Percentiles rank a stretch among this genome's conserved stretches.
These are phyloP conservation scores for Trichocladium antarcticum DNA, from an alignment of 495 filamentous ascomycete species.

Conservation along the genomic window DNA sequence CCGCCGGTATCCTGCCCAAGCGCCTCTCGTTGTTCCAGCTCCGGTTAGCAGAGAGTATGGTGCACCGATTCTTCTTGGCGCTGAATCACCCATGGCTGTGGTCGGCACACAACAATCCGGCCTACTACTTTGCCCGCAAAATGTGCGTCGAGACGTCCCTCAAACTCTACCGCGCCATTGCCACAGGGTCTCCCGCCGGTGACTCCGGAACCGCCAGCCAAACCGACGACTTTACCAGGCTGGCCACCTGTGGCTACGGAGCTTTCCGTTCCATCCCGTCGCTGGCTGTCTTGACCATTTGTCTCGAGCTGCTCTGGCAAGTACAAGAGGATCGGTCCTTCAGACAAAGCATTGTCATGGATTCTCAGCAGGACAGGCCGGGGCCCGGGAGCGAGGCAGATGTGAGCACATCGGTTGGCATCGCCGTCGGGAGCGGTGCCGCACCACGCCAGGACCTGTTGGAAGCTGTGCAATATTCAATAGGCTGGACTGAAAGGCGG, in stretches of 20 bases:
- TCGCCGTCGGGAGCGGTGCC: slow-evolving; percentile 20
- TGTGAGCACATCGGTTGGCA: slow-evolving; percentile 14
- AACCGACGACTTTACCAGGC: slow-evolving; percentile 31
- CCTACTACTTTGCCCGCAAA: slow-evolving; percentile 38
- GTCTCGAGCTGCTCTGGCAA: slow-evolving; percentile 38
- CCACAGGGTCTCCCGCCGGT: slow-evolving; percentile 14
- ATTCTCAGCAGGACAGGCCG: slow-evolving; percentile 12
- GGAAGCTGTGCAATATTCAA: slow-evolving; percentile 36
- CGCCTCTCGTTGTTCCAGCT: slow-evolving; percentile 29
- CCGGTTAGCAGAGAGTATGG: slow-evolving; percentile 29
- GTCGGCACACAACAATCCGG: slow-evolving; percentile 27
- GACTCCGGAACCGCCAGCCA: slow-evolving; percentile 15
- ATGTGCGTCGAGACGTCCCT: slow-evolving; percentile 36
- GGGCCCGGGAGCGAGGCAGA: slow-evolving; percentile 20
- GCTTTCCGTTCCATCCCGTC: slow-evolving; percentile 35
- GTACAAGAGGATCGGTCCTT: slow-evolving; percentile 43
- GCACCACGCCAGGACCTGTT: slow-evolving; percentile 38
- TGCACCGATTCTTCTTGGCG: slow-evolving; percentile 47
- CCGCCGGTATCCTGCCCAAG: slow-evolving; percentile 24
- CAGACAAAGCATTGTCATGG: slow-evolving; percentile 27
- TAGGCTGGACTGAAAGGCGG: slow-evolving; percentile 32
- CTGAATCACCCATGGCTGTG: slow-evolving; percentile 33
- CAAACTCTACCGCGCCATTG: slow-evolving; percentile 30
- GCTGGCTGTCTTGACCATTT: slow-evolving; percentile 38
- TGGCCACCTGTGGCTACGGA: slow-evolving; percentile 38